Base-by-base conservation (phyloP, 2,329 filamentous ascomycete species). In the Pseudocercospora pini-densiflorae region DNA sequence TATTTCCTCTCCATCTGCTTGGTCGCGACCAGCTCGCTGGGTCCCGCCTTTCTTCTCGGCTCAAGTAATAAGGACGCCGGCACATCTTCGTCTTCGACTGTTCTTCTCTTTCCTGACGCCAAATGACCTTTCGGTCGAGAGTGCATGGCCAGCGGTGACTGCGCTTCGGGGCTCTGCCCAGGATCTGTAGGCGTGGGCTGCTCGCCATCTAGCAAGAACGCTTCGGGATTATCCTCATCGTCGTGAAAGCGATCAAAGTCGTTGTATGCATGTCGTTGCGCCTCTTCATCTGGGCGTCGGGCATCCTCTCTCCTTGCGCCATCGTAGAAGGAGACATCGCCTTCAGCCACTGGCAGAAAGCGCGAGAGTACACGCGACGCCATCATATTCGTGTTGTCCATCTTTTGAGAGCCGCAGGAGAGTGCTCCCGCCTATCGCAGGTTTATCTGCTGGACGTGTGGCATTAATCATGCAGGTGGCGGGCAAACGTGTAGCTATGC, bases 1-100 rank as follows among this genome's bases (percentile, higher is more conserved):
- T 69, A 54, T 53, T 67, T 68, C 27, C 40, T 61, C 14, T 67
- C 63, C n/a, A 55, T 36, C 57, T 65, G 21, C 43, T 40, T 64
- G 27, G 59, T 62, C 6, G 64, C 45, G n/a, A 63, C 24, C 16
- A 65, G 58, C 63, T 63, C 53, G 33, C 62, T 72, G 40, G 59
- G 24, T 3, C 36, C 65, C 5, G 36, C 47, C 43, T 68, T 72
- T 1, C 79, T 80, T 40, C 80, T 74, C 7, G 80, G 84, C 77
- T 90, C 88, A 45, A 89, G 80, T 31, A 90, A 78, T 43, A 90
- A 78, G 8, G 88, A 90, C 62, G 84, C 84, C 2, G 88, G 88
- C 2, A 90, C 88, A 71, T 89, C 87, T 59, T 88, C 86, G 71
- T 89, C 86, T 40, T 85, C 83, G 58, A 88, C 85, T 33, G 71